Base-by-base conservation (phyloP, 2,329 filamentous ascomycete species). In the Diaporthe ampelina region DNA sequence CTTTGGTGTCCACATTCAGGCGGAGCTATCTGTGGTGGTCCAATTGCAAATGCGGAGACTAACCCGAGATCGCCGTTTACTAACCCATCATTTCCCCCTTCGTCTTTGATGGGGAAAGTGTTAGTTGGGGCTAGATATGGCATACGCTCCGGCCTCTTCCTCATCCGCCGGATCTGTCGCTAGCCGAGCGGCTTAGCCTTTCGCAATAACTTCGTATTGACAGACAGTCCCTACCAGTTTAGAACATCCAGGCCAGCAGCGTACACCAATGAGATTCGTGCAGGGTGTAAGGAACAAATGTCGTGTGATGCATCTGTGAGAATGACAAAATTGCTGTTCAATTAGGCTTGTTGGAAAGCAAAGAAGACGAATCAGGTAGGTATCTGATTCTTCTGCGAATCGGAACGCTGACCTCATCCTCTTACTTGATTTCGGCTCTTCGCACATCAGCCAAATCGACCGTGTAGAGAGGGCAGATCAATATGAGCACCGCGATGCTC, bases 151-250 rank as follows among this genome's bases (percentile, higher is more conserved):
- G 59, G 59, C 59, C 59, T 63, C 5, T 9, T 32, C 8, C 17
- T 63, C 59, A 48, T 48, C 59, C 59, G 59, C 59, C 59, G 59
- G 59, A 63, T 63, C 17, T 63, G 59, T 63, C 59, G 29, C 59
- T 63, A 63, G 59, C 59, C 59, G 59, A n/a, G 40, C 17, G 40
- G 32, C 17, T 63, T 29, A 48, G 59, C 59, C 24, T 32, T n/a
- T 19, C 59, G 29, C 17, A 15, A 48, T 5, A 11, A 63, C 26
- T 35, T 63, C 59, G 40, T 26, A 19, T 63, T 26, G 17, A 43
- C 40, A 63, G 40, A 45, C 58, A 63, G 19, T 11, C 11, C 5
- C 15, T 5, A n/a, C 17, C 35, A 15, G 54, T 4, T 15, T 21
- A 35, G 29, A 32, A 24, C 9, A 32, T 32, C 24, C 6, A 4